phyloP scores from a whole-genome alignment of 805 yeast species.

The Candida piceae region DNA sequence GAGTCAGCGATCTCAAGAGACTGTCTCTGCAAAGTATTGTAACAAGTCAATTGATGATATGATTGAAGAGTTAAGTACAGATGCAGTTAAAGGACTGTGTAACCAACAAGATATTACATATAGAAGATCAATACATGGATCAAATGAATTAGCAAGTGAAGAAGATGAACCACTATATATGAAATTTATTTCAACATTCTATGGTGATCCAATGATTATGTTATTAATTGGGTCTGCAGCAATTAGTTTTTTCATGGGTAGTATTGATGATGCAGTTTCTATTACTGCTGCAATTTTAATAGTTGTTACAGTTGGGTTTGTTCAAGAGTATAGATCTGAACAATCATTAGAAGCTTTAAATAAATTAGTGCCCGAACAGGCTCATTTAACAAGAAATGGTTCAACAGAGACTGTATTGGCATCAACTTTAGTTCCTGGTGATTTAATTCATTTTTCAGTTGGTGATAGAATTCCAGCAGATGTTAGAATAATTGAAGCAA shows the following conservation, averaged over 20 bases:
- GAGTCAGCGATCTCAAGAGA: slow-evolving; percentile 10
- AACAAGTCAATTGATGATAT: slow-evolving; percentile 63
- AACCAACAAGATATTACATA: slow-evolving; percentile 65
- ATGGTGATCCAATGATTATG: slow-evolving; percentile 87
- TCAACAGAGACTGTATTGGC: slow-evolving; percentile 80
- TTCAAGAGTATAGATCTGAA: slow-evolving; percentile 94
- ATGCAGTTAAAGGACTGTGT: slow-evolving; percentile 53
- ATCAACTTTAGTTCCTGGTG: slow-evolving; percentile 90
- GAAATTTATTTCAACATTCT: slow-evolving; percentile 75
- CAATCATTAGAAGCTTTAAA: slow-evolving; percentile 90
- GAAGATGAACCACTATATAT: slow-evolving; percentile 70
- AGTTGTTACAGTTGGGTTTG: slow-evolving; percentile 95
- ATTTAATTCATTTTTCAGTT: slow-evolving; percentile 77
- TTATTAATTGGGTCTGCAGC: slow-evolving; percentile 86
- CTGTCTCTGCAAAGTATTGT: slow-evolving; percentile 54
- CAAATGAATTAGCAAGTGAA: slow-evolving; percentile 70
- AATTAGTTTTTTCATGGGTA: slow-evolving; percentile 88
- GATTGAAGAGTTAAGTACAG: slow-evolving; percentile 55
- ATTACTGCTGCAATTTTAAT: slow-evolving; percentile 88
- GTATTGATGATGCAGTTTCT: slow-evolving; percentile 90
- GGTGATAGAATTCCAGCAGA: slow-evolving; percentile 99
- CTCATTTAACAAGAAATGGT: slow-evolving; percentile 83
- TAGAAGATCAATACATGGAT: slow-evolving; percentile 72
- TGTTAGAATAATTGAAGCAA: slow-evolving; percentile 71
- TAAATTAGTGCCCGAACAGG: slow-evolving; percentile 93